These are phyloP conservation scores for Periconia macrospinosa DNA, from an alignment of 2,329 filamentous ascomycete genomes.

Conservation along the genomic window DNA sequence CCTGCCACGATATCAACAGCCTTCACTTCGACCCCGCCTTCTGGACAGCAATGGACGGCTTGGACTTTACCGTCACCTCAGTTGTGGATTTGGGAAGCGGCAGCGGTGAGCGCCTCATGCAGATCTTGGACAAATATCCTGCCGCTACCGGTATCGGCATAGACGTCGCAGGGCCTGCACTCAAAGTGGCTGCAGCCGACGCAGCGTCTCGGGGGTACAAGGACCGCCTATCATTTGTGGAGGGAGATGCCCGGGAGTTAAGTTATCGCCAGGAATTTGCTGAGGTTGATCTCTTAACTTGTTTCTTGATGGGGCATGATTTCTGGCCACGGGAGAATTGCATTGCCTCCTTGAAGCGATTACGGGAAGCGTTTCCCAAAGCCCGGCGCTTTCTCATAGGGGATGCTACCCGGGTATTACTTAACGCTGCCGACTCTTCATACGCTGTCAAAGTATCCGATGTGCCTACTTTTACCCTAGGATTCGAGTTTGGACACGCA, in stretches of 20 bases:
- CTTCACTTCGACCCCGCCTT: conserved; percentile 10
- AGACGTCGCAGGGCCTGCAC: conserved; percentile 7
- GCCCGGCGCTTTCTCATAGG: conserved; percentile 1
- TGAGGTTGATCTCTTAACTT: conserved; percentile 7
- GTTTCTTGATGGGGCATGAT: conserved; percentile 12
- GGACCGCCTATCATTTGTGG: conserved; percentile 6
- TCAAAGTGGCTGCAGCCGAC: conserved; percentile 5
- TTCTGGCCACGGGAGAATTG: conserved; percentile 4
- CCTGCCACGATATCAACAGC: conserved; percentile 7
- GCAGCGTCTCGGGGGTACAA: conserved; percentile 3
- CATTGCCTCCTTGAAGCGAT: not conserved
- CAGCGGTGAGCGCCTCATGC: conserved; percentile 4
- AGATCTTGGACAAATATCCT: conserved; percentile 7
- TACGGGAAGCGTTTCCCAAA: not conserved
- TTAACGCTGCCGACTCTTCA: not conserved
- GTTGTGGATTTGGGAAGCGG: conserved; percentile 4
- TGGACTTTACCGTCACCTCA: conserved; percentile 6
- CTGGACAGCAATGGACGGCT: conserved; percentile 8
- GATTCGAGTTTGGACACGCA: conserved; percentile 3
- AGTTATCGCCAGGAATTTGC: conserved; percentile 9
- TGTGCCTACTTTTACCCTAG: conserved; percentile 2
- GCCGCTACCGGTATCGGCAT: conserved; percentile 6
- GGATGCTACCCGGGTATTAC: conserved; percentile 1
- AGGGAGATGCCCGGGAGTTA: conserved; percentile 7
- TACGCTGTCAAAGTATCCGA: not conserved